These are phyloP conservation scores for Fusarium burgessii DNA, from an alignment of 2,329 filamentous ascomycete species.

Conservation along the genomic window DNA sequence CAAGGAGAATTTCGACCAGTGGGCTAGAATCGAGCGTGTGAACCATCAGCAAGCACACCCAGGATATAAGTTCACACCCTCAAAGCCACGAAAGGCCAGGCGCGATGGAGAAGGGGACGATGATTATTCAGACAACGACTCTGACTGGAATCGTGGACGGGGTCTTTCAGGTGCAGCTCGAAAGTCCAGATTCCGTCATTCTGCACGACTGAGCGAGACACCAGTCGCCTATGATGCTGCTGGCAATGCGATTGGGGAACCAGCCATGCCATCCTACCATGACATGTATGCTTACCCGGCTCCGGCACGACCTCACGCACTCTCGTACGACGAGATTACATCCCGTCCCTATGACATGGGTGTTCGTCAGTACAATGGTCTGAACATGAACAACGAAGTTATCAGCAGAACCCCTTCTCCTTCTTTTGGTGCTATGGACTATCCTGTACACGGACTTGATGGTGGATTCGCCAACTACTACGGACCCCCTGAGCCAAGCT, in stretches of 20 bases:
- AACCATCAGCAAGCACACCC: conserved; percentile 90
- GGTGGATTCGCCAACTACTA: conserved; percentile 32
- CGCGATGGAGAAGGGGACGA: conserved; percentile 49
- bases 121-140: conserved; percentile 39
- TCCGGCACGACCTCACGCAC: conserved; percentile 15
- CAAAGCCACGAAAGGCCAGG: conserved; percentile 67
- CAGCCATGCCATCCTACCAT: conserved; percentile 17
- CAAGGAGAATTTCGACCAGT: conserved; percentile 79
- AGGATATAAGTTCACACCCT: conserved; percentile 92
- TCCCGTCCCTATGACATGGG: conserved; percentile 26
- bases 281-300: conserved; percentile 32
- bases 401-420: conserved; percentile 40
- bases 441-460: conserved; percentile 23
- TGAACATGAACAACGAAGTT: conserved; percentile 21
- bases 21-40: conserved; percentile 82
- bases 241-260: conserved; percentile 7
- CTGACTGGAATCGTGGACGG: conserved; percentile 37
- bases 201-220: conserved; percentile 35
- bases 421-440: conserved; percentile 36
- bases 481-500: conserved; percentile 7
- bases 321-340: conserved; percentile 31
- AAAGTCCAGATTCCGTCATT: conserved; percentile 25
- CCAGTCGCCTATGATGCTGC: conserved; percentile 29
- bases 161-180: conserved; percentile 11
- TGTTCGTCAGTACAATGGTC: conserved; percentile 20